phyloP scores from a whole-genome alignment of 2,329 filamentous ascomycete species.

The Ilyonectria robusta region DNA sequence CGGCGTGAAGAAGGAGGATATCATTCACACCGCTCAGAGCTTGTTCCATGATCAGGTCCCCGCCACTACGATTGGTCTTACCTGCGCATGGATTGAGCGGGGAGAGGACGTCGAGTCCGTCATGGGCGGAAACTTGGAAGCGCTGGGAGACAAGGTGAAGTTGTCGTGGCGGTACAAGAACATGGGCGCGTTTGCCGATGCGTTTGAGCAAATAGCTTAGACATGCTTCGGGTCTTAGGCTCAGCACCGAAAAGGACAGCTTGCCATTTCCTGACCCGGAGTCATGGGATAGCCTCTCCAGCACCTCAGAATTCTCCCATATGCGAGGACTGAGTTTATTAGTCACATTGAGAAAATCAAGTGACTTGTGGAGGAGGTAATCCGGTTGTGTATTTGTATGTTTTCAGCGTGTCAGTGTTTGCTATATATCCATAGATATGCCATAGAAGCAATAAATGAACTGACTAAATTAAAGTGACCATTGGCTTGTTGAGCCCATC shows the following conservation, averaged over 20 bases:
- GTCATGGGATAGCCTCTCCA: background rate
- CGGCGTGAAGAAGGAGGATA: slow-evolving; percentile 63
- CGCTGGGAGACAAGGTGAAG: slow-evolving; percentile 23
- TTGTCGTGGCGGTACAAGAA: slow-evolving; percentile 24
- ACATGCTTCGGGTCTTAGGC: background rate
- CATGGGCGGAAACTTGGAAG: slow-evolving; percentile 32
- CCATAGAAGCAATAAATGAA: background rate
- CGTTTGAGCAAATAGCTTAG: slow-evolving; percentile 13
- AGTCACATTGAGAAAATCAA: background rate
- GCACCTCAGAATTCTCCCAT: background rate
- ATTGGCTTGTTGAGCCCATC: background rate
- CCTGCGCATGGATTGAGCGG: slow-evolving; percentile 74
- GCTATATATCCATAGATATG: background rate
- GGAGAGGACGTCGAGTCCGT: slow-evolving; percentile 51
- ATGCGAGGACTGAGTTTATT: background rate
- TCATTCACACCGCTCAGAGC: slow-evolving; percentile 78
- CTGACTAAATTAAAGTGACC: background rate
- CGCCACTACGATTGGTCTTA: slow-evolving; percentile 70
- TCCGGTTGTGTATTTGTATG: background rate
- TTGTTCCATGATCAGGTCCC: slow-evolving; percentile 77
- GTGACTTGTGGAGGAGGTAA: background rate
- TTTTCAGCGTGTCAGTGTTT: background rate
- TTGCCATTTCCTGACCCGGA: background rate
- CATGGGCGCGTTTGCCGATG: slow-evolving; percentile 23
- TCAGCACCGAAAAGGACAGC: background rate